Conservation (phyloP, 2,329 filamentous ascomycete species). For the Paramyrothecium sp. region DNA sequence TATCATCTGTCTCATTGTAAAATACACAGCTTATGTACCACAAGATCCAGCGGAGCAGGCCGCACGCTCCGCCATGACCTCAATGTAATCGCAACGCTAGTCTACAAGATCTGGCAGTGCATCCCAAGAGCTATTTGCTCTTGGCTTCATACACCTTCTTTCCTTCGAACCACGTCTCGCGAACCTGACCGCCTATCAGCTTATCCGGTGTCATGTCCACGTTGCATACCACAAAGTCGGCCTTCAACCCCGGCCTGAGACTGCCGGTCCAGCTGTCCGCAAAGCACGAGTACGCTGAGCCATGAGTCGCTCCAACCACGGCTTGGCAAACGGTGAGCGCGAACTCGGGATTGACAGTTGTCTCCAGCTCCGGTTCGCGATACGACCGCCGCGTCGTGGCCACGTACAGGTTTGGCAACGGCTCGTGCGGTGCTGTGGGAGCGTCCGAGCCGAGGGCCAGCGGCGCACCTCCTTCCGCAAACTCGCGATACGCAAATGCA, state of each 20-base stretch:
- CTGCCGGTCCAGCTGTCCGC: constrained; percentile 53
- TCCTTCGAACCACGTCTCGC: constrained; percentile 55
- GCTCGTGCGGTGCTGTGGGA: constrained; percentile 55
- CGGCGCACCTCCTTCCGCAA: constrained; percentile 50
- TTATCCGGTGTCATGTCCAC: constrained; percentile 46
- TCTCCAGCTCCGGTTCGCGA: constrained; percentile 40
- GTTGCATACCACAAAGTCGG: constrained; percentile 55
- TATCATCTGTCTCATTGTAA: too few relatives aligned
- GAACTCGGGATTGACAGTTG: constrained; percentile 51
- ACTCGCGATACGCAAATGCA: constrained; percentile 64
- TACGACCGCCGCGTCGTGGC: constrained; percentile 57
- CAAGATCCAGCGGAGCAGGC: background rate
- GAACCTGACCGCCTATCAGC: constrained; percentile 43
- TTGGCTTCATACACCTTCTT: constrained; percentile 30
- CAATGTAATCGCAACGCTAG: background rate
- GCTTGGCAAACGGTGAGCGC: constrained; percentile 52
- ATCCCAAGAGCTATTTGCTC: background rate
- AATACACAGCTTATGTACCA: background rate
- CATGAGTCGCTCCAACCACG: constrained; percentile 51
- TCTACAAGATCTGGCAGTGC: background rate
- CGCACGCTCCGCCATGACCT: background rate
- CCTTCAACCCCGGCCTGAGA: constrained; percentile 49
- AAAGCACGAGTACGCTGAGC: constrained; percentile 58
- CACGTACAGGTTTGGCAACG: constrained; percentile 57
- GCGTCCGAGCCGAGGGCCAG: constrained; percentile 59